Percentiles rank a stretch among this genome's conserved stretches.
Conservation (phyloP, 139 green algal genomes). For the Haematococcus sp. region DNA sequence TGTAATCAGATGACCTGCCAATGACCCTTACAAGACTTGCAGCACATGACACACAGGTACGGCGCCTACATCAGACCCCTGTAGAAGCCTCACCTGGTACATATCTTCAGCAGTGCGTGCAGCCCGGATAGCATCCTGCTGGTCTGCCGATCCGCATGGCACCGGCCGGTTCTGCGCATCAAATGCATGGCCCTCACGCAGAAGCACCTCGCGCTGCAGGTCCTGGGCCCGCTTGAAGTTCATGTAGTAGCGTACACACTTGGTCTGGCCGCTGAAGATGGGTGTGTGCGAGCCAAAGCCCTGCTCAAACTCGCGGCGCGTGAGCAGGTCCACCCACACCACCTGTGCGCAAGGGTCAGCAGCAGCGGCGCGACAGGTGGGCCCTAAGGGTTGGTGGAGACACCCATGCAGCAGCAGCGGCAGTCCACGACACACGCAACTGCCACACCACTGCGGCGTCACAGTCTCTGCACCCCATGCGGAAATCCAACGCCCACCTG, state of each 20-base stretch:
- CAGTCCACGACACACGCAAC: too few relatives aligned
- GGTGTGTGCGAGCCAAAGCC: constrained; percentile 91
- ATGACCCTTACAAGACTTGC: neutral
- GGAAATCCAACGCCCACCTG: too few relatives aligned
- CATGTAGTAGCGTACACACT: constrained; percentile 91
- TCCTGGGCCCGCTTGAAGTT: constrained; percentile 67
- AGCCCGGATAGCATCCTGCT: constrained; percentile 41
- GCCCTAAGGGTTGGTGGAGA: neutral
- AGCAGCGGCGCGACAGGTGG: too few relatives aligned
- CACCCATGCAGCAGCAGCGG: neutral
- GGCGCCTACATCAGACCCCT: too few relatives aligned
- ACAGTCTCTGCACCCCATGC: too few relatives aligned
- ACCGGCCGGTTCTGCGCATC: constrained; percentile 62
- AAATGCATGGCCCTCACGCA: constrained; percentile 54
- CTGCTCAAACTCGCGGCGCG: constrained; percentile 74
- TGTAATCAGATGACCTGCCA: too few relatives aligned
- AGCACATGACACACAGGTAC: too few relatives aligned
- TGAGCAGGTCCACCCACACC: constrained; percentile 94
- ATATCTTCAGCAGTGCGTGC: constrained; percentile 66
- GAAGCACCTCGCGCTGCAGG: constrained; percentile 54
- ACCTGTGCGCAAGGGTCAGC: constrained; percentile 67
- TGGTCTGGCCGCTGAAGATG: constrained; percentile 90
- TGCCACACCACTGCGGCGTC: too few relatives aligned
- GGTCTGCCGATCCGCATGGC: constrained; percentile 38
- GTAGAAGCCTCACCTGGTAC: constrained; percentile 67